Evolutionary conservation across 345 rosid species (phyloP).

Genomic region (thale cress (Arabidopsis thaliana)): TAIR10.1 NC_003070.9:9741001-9741500

Average conservation of each 20-base stretch:
- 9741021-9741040: slow-evolving; percentile 65
- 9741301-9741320: neutral
- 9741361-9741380: neutral
- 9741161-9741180: too few relatives aligned
- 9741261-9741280: too few relatives aligned
- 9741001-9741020: slow-evolving; percentile 67
- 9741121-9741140: neutral
- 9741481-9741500: slow-evolving; percentile 5
- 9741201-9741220: slow-evolving; percentile 10
- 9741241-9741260: neutral
- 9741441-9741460: slow-evolving; percentile 3
- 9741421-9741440: slow-evolving; percentile 18
- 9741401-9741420: neutral
- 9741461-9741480: neutral
- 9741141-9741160: neutral
- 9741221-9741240: slow-evolving; percentile 1
- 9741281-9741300: neutral
- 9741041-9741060: slow-evolving; percentile 83
- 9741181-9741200: neutral
- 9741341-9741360: neutral
- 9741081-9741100: slow-evolving; percentile 68
- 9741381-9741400: neutral
- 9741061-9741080: slow-evolving; percentile 66
- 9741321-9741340: neutral
- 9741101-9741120: neutral